Base-by-base conservation (phyloP, 2,329 filamentous ascomycete species). In the Ophiostoma sp. region DNA sequence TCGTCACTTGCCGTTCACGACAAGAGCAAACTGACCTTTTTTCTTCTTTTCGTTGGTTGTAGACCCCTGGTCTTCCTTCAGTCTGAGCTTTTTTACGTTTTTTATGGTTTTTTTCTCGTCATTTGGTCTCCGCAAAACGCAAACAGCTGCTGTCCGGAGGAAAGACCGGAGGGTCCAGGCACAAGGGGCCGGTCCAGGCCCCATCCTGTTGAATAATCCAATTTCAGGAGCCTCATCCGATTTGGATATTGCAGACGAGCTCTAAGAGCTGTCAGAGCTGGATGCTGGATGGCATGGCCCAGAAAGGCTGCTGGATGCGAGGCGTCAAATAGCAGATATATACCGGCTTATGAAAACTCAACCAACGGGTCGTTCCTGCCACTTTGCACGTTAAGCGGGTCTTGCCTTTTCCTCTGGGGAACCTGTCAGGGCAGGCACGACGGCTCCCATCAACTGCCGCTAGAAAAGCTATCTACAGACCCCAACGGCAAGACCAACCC, bases 171-270 rank as follows among this genome's bases (percentile, higher is more conserved):
- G 33, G 36, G 7, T 6, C n/a, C 39, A 31, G 36, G 22, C 61
- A 42, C 36, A 9, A 28, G 25, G 9, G 64, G n/a, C 42, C 25
- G 25, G 25, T 68, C 64, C 64, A 50, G 42, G 25, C 42, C 42
- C 12, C 6, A 7, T 25, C 22, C 39, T 52, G 57, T 57, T 57
- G 55, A 57, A 31, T 57, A 57, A 57, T 57, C 25, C 6, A 28
- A 45, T 45, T 50, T 4, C 42, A 22, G 7, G 17, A 19, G 7
- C 42, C 64, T 50, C 31, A 15, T 28, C 39, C 64, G 25, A 48
- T 42, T 42, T 57, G 50, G 68, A 19, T 57, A 28, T 57, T 70
- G 33, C 33, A 70, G n/a, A 50, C 68, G 68, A 70, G 45, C 17
- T n/a, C 28, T 31, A 7, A n/a, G 36, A 39, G n/a, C 36, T 42